Percentiles rank a stretch among this genome's conserved stretches.
Evolutionary conservation across 441 rosid species (phyloP).

Genomic region (Populus hybrid): DNA sequence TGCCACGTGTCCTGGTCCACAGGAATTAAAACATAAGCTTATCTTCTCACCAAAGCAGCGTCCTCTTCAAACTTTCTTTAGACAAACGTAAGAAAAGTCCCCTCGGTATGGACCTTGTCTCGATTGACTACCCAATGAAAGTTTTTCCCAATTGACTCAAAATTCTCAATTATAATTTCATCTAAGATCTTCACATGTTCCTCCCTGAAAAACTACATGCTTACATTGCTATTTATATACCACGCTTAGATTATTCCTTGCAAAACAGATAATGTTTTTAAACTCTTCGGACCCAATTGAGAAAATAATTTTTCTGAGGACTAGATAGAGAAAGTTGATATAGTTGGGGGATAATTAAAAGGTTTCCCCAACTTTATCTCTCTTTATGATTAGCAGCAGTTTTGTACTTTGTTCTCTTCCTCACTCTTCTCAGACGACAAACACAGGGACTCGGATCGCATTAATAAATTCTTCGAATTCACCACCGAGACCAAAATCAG

Average conservation of each 20-base stretch:
- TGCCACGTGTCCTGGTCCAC: slow-evolving; percentile 15
- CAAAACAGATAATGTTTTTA: no score
- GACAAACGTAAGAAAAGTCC: neutral
- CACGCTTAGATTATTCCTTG: no score
- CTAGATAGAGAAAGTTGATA: neutral
- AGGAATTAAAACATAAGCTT: slow-evolving; percentile 4
- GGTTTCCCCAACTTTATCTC: neutral
- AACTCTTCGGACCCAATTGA: neutral
- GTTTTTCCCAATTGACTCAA: neutral
- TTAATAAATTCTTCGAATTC: neutral
- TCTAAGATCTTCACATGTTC: neutral
- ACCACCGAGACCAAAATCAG: slow-evolving; percentile 16
- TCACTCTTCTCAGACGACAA: neutral
- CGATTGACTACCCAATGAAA: neutral
- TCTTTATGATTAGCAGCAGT: neutral
- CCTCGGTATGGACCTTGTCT: neutral
- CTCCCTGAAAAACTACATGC: no score
- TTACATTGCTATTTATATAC: no score
- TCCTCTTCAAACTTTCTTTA: neutral
- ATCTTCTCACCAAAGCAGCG: neutral
- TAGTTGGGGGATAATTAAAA: no score
- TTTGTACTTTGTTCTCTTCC: neutral
- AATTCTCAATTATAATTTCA: neutral
- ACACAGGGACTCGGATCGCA: neutral
- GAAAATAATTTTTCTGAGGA: neutral